Evolutionary conservation across 2,329 filamentous ascomycete genomes (phyloP).

Genomic region (Emmonsiellopsis sp.): DNA sequence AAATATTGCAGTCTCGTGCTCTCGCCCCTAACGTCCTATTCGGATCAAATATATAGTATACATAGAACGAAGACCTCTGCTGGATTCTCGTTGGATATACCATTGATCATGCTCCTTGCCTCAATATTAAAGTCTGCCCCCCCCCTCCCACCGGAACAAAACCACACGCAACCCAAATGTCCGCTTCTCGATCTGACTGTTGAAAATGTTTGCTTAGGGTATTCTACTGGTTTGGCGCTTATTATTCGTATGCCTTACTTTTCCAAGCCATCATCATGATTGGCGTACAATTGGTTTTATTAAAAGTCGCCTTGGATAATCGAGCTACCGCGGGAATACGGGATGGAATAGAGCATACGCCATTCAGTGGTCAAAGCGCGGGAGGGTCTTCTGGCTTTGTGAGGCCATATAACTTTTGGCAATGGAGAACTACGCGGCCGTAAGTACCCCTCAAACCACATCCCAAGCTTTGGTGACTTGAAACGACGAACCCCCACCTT

Average conservation of each 20-base stretch:
- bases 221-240: slow-evolving; percentile 58
- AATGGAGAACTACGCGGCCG: slow-evolving; percentile 49
- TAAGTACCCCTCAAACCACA: slow-evolving; percentile 19
- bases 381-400: slow-evolving; percentile 21
- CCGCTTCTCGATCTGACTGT: background rate
- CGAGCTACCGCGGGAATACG: slow-evolving; percentile 36
- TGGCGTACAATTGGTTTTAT: slow-evolving; percentile 46
- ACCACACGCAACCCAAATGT: background rate
- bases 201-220: slow-evolving; percentile 33
- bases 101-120: slow-evolving; percentile 57
- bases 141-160: background rate
- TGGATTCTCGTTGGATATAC: slow-evolving; percentile 59
- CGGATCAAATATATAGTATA: slow-evolving; percentile 58
- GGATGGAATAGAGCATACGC: slow-evolving; percentile 32
- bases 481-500: slow-evolving; percentile 4
- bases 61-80: slow-evolving; percentile 50
- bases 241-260: slow-evolving; percentile 50
- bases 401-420: slow-evolving; percentile 55
- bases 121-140: slow-evolving; percentile 51
- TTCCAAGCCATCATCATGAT: slow-evolving; percentile 54
- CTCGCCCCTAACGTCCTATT: slow-evolving; percentile 56
- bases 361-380: slow-evolving; percentile 28
- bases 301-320: slow-evolving; percentile 54
- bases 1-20: slow-evolving; percentile 43
- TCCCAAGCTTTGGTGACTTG: background rate